Conservation (phyloP, 352 stramenopile species). For the Plasmopara muralis region DNA sequence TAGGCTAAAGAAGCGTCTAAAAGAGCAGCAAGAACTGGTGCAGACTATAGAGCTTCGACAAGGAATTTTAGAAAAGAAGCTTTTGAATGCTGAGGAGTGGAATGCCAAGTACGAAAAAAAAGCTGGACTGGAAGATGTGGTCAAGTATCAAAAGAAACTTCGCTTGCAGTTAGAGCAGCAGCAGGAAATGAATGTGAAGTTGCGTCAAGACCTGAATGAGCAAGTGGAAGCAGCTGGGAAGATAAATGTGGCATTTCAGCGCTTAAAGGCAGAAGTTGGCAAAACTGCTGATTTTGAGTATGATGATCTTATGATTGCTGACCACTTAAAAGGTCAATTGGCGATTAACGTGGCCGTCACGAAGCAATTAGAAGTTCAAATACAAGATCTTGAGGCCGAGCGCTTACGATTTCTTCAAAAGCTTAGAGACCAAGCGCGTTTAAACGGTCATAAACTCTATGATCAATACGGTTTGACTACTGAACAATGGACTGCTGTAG, state of each 20-base stretch:
- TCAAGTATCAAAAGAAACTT: conserved; percentile 68
- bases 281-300: conserved; percentile 49
- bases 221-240: conserved; percentile 55
- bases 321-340: conserved; percentile 50
- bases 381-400: conserved; percentile 59
- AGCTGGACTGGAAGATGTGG: conserved; percentile 63
- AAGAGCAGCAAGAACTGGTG: conserved; percentile 42
- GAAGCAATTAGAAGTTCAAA: conserved; percentile 54
- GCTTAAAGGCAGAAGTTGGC: conserved; percentile 49
- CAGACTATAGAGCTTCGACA: conserved; percentile 52
- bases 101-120: conserved; percentile 63
- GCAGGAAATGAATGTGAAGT: conserved; percentile 45
- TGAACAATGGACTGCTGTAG: conserved; percentile 47
- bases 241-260: conserved; percentile 46
- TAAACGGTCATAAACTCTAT: conserved; percentile 44
- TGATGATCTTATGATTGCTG: conserved; percentile 42
- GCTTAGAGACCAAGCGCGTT: conserved; percentile 44
- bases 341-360: conserved; percentile 50
- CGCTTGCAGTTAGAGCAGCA: conserved; percentile 55
- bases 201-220: conserved; percentile 53
- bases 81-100: conserved; percentile 50
- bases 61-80: conserved; percentile 48
- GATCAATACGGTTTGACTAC: conserved; percentile 48
- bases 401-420: conserved; percentile 49
- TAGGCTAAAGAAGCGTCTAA: conserved; percentile 37